phyloP scores from a whole-genome alignment of 768 basidiomycete species.

The Trametes punicea region DNA sequence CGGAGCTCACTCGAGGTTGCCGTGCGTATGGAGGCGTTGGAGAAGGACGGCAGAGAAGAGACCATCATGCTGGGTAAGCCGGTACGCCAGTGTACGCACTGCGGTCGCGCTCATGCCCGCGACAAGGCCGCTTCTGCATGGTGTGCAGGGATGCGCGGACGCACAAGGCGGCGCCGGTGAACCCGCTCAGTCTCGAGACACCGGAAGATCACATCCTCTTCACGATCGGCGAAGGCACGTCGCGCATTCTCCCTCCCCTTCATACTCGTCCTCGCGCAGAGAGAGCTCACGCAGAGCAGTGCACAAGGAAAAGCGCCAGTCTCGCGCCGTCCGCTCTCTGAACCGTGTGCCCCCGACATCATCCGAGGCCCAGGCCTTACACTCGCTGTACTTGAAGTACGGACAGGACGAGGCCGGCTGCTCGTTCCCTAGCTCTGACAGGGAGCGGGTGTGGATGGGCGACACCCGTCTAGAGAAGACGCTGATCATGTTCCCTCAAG shows the following conservation, averaged over 20 bases:
- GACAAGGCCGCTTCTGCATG: constrained; percentile 91
- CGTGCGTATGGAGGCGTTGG: constrained; percentile 74
- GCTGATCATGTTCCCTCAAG: constrained; percentile 83
- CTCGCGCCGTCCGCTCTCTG: constrained; percentile 54
- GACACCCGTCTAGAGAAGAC: constrained; percentile 67
- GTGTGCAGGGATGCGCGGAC: constrained; percentile 74
- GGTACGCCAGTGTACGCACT: neutral
- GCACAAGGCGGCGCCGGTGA: constrained; percentile 60
- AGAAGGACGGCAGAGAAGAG: constrained; percentile 44
- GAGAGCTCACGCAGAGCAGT: constrained; percentile 34
- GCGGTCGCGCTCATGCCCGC: neutral
- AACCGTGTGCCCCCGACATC: constrained; percentile 72
- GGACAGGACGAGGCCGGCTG: constrained; percentile 42
- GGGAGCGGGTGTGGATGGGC: constrained; percentile 67
- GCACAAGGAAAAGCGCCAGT: constrained; percentile 56
- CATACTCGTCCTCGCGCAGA: neutral
- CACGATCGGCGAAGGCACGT: constrained; percentile 65
- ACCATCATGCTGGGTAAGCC: constrained; percentile 63
- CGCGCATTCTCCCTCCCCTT: neutral
- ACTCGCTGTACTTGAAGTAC: constrained; percentile 63
- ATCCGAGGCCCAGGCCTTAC: constrained; percentile 63
- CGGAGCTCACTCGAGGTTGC: constrained; percentile 81
- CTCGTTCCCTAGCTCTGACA: neutral
- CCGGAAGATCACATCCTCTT: constrained; percentile 62
- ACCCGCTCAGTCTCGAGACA: constrained; percentile 55